Conservation (phyloP, 2,329 filamentous ascomycete genomes). For the Albophoma yamanashiensis region DNA sequence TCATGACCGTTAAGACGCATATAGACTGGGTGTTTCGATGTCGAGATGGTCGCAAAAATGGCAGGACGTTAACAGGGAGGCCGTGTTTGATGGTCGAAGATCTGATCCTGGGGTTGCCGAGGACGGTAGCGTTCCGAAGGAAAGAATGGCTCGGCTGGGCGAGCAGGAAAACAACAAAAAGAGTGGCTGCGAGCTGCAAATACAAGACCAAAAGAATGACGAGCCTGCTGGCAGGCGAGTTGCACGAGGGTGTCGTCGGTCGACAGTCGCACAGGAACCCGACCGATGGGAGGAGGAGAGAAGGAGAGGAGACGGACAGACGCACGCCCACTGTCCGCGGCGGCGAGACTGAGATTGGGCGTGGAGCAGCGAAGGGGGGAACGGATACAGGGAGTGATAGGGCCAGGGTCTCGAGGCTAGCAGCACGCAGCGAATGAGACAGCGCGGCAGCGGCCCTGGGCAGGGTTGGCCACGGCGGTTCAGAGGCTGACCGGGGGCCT, state of each 20-base stretch:
- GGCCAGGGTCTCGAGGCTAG: neutral
- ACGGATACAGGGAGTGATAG: neutral
- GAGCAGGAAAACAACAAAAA: constrained; percentile 14
- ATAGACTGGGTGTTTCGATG: neutral
- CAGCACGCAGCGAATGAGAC: constrained; percentile 7
- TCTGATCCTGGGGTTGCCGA: neutral
- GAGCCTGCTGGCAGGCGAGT: constrained; percentile 44
- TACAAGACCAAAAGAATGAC: constrained; percentile 38
- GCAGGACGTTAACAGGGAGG: neutral
- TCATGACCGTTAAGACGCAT: constrained; percentile 12
- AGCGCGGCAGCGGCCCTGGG: constrained; percentile 2
- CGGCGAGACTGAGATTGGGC: neutral
- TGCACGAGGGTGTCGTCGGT: constrained; percentile 19
- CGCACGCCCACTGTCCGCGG: neutral
- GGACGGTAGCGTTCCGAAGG: neutral
- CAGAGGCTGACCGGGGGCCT: neutral
- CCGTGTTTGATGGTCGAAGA: neutral
- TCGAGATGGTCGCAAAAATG: neutral
- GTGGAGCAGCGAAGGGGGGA: constrained; percentile 1
- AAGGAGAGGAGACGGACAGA: constrained; percentile 7
- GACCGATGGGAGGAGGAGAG: constrained; percentile 19
- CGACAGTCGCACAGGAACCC: constrained; percentile 19
- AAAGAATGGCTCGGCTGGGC: constrained; percentile 1
- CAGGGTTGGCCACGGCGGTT: neutral
- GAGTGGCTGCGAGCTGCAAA: constrained; percentile 24